Base-by-base conservation (phyloP, 148 eudicot species). In the Polygonum maritimum region DNA sequence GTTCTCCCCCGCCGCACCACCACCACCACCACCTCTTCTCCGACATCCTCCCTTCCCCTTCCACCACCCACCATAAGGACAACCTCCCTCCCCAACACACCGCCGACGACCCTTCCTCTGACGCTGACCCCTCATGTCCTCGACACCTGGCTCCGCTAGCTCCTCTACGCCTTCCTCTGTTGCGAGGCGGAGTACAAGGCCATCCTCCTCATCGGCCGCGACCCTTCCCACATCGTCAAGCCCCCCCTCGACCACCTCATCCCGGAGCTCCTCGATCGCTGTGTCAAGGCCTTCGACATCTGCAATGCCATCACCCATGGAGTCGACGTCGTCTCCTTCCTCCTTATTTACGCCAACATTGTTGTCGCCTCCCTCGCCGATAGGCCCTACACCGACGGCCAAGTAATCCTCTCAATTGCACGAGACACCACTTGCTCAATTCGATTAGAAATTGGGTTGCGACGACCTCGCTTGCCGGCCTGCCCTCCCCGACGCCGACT, bases 101-200 rank as follows among this genome's bases (percentile, higher is more conserved):
- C n/a, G n/a, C n/a, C n/a, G n/a, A n/a, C n/a, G n/a, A n/a, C n/a
- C n/a, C n/a, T n/a, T 74, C 60, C 49, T 57, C 77, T 26, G 3
- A n/a, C n/a, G n/a, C n/a, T n/a, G n/a, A n/a, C 3, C 85, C 0
- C 77, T 92, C 40, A 81, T 94, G 33, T 92, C 98, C 19, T 92
- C 63, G 82, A n/a, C n/a, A n/a, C 88, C 14, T 94, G 97, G 97
- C 75, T 88, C 12, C 79, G 94, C 55, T 82, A 84, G 36, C 91
- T 94, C 52, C 90, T 94, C 1, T 96, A 94, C 70, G 81, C 86
- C 7, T 94, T 90, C 48, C 84, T 94, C 16, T 89, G 89, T 49
- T 92, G 97, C 45, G 97, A 94, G 80, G 91, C 91, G 1, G 96
- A 94, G 75, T 94, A 90, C 82, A 94, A 89, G 82, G 93, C 91